Evolutionary conservation across 139 green algal species (phyloP).

Genomic region (Prasinococcaceae sp.): DNA sequence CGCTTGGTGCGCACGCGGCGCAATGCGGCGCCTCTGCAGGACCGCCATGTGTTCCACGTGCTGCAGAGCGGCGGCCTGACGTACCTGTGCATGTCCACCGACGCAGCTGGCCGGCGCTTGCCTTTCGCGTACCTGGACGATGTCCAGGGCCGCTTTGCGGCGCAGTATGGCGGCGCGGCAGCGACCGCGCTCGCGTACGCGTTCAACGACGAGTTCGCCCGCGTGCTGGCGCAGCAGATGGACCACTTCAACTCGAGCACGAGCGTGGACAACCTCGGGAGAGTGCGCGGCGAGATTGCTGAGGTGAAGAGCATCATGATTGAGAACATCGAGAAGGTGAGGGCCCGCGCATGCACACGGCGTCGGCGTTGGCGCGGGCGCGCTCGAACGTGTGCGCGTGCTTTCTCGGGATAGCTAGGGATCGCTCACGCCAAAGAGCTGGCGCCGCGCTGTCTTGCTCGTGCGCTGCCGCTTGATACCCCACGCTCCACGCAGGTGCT

Average conservation of each 20-base stretch:
- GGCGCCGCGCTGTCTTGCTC: no score
- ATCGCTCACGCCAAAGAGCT: no score
- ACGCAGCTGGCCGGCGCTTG: slow-evolving; percentile 52
- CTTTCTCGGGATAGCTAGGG: no score
- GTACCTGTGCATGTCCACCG: slow-evolving; percentile 75
- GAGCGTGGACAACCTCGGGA: slow-evolving; percentile 57
- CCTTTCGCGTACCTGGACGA: slow-evolving; percentile 85
- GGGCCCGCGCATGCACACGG: no score
- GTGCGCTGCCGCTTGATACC: no score
- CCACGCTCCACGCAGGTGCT: no score
- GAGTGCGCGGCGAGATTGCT: slow-evolving; percentile 50
- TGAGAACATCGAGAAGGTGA: slow-evolving; percentile 64
- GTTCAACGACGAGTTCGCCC: slow-evolving; percentile 65
- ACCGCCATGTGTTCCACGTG: slow-evolving; percentile 77
- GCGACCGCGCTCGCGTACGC: slow-evolving; percentile 67
- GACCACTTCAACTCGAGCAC: slow-evolving; percentile 58
- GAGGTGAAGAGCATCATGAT: slow-evolving; percentile 67
- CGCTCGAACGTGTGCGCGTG: no score
- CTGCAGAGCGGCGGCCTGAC: slow-evolving; percentile 51
- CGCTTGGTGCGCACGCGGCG: no score
- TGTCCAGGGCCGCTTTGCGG: slow-evolving; percentile 47
- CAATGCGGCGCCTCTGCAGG: slow-evolving; percentile 27
- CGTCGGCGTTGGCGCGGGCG: no score
- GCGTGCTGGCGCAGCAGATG: slow-evolving; percentile 54
- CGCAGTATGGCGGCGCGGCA: slow-evolving; percentile 35